Conservation (phyloP, 140 eudicot genomes). For the Cichorium intybus region DNA sequence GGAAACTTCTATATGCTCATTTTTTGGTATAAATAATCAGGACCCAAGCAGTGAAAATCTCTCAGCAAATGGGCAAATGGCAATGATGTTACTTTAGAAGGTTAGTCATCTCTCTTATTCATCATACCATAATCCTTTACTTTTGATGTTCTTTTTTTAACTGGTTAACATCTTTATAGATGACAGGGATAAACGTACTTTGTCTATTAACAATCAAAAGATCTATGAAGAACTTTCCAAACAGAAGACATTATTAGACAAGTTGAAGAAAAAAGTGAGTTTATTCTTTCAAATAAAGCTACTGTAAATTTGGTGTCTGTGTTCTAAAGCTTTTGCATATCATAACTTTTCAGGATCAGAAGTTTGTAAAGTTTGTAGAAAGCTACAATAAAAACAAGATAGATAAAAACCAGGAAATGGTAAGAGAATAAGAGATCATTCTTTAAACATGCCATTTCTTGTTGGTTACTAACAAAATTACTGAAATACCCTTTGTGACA, state of each 20-base stretch:
- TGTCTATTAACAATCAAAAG: conserved; percentile 39
- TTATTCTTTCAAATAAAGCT: not conserved
- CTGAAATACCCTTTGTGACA: conserved; percentile 22
- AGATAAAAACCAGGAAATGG: conserved; percentile 54
- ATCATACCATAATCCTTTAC: conserved; percentile 4
- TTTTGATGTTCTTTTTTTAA: not conserved
- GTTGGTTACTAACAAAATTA: not conserved
- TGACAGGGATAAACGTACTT: conserved; percentile 20
- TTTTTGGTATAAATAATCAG: conserved; percentile 31
- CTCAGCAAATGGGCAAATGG: conserved; percentile 32
- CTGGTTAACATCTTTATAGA: conserved; percentile 32
- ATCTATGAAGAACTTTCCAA: conserved; percentile 50
- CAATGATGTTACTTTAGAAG: conserved; percentile 42
- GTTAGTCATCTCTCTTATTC: conserved; percentile 28
- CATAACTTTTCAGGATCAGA: conserved; percentile 64
- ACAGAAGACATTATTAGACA: conserved; percentile 61
- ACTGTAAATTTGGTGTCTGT: not conserved
- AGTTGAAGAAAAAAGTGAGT: conserved; percentile 73
- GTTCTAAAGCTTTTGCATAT: conserved; percentile 6
- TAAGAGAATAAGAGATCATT: conserved; percentile 35
- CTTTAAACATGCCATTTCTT: not conserved
- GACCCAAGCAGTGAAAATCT: conserved; percentile 42
- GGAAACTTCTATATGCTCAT: conserved; percentile 5
- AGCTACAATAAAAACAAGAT: conserved; percentile 38
- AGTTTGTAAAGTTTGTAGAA: conserved; percentile 56